Percentiles rank a stretch among this genome's conserved stretches.
Conservation (phyloP, 805 yeast species). For the Candida wancherniae region DNA sequence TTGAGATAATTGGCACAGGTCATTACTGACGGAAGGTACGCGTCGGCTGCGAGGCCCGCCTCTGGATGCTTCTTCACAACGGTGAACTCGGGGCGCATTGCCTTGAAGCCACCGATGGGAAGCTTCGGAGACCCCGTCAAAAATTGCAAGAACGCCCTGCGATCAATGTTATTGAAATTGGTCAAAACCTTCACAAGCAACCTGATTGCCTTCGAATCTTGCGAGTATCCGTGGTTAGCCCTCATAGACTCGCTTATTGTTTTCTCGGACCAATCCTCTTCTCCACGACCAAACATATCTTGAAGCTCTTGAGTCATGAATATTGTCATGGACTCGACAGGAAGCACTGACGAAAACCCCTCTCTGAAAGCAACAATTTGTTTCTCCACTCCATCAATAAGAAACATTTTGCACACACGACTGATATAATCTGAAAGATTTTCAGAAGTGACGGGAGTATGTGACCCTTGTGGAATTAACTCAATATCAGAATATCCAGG, state of each 20-base stretch:
- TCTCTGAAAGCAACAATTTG: slow-evolving; percentile 67
- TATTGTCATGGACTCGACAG: slow-evolving; percentile 63
- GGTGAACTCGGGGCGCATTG: slow-evolving; percentile 75
- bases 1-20: slow-evolving; percentile 95
- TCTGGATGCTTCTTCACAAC: slow-evolving; percentile 85
- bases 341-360: slow-evolving; percentile 83
- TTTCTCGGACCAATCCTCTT: slow-evolving; percentile 80
- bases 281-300: slow-evolving; percentile 66
- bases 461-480: slow-evolving; percentile 52
- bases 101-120: slow-evolving; percentile 91
- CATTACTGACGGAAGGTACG: slow-evolving; percentile 93
- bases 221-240: slow-evolving; percentile 88
- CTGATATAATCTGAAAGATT: slow-evolving; percentile 59
- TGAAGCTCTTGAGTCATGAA: slow-evolving; percentile 74
- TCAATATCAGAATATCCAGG: slow-evolving; percentile 72
- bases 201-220: slow-evolving; percentile 60
- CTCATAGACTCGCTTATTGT: slow-evolving; percentile 57
- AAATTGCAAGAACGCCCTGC: slow-evolving; percentile 76
- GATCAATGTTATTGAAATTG: slow-evolving; percentile 48
- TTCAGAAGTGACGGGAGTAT: slow-evolving; percentile 40
- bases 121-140: slow-evolving; percentile 89
- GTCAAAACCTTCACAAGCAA: slow-evolving; percentile 59
- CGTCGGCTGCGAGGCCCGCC: slow-evolving; percentile 61
- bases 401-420: slow-evolving; percentile 51
- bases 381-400: slow-evolving; percentile 56